Conservation (phyloP, 805 yeast species). For the Yueomyces sinensis region DNA sequence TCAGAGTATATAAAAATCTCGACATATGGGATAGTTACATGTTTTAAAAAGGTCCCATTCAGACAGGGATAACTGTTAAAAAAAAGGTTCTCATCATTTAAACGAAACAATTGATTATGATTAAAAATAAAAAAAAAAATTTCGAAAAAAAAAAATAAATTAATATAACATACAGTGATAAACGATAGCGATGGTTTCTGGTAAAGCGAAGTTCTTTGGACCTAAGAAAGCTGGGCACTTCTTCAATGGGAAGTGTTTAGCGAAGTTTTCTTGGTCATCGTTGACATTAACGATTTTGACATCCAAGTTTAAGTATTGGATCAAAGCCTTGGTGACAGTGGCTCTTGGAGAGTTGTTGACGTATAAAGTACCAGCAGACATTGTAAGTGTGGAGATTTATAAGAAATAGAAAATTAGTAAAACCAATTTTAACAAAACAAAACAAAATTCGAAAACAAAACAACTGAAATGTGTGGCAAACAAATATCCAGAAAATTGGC, state of each 20-base stretch:
- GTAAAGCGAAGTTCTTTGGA: constrained; percentile 59
- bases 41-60: constrained; percentile 18
- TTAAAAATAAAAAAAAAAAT: not conserved
- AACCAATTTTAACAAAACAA: too few relatives aligned
- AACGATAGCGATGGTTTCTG: constrained; percentile 53
- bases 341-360: constrained; percentile 32
- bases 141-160: constrained; percentile 1
- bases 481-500: too few relatives aligned
- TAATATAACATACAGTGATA: constrained; percentile 29
- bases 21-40: constrained; percentile 22
- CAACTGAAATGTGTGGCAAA: too few relatives aligned
- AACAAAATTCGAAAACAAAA: too few relatives aligned
- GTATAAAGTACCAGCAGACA: constrained; percentile 3
- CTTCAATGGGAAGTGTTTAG: constrained; percentile 45
- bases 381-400: too few relatives aligned
- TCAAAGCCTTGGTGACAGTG: constrained; percentile 29
- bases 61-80: constrained; percentile 29
- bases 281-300: constrained; percentile 32
- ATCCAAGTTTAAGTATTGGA: constrained; percentile 49
- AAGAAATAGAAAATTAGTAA: too few relatives aligned
- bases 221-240: constrained; percentile 61
- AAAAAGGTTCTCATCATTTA: constrained; percentile 23
- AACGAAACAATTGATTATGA: not conserved
- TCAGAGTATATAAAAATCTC: constrained; percentile 22
- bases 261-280: constrained; percentile 18